Evolutionary conservation across 495 filamentous ascomycete genomes (phyloP).

Genomic region (Neurospora sp.): DNA sequence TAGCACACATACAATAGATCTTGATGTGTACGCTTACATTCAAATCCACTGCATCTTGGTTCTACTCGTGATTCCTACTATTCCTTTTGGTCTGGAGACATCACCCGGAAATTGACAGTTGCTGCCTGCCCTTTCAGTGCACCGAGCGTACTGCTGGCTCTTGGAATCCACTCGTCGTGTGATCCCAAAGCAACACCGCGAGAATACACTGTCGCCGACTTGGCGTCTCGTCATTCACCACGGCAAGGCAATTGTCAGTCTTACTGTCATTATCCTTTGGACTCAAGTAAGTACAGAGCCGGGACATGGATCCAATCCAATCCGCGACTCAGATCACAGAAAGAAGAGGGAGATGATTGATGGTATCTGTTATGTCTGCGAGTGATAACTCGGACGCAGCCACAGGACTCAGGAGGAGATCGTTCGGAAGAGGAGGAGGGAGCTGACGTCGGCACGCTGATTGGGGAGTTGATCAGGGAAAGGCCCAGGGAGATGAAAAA

Average conservation of each 20-base stretch:
- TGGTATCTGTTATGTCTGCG: background rate
- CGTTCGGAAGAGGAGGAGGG: background rate
- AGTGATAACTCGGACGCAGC: background rate
- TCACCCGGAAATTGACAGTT: background rate
- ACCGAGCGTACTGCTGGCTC: background rate
- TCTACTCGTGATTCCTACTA: background rate
- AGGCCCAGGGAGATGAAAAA: background rate
- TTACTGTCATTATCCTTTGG: background rate
- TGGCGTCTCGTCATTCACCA: background rate
- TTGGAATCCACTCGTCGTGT: background rate
- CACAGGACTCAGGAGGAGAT: background rate
- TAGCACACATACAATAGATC: background rate
- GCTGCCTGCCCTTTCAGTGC: background rate
- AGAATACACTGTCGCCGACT: background rate
- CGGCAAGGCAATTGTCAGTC: background rate
- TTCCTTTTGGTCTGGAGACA: background rate
- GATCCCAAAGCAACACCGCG: background rate
- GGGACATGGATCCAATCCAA: background rate
- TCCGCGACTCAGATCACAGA: background rate
- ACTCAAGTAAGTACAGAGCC: background rate
- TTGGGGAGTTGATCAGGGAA: background rate
- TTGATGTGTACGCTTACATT: background rate
- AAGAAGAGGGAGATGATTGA: background rate
- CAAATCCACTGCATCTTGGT: background rate
- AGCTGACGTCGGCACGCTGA: background rate